Percentiles rank a stretch among this genome's conserved stretches.
These are phyloP conservation scores for Mycosphaerelloides madeirae DNA, from an alignment of 2,329 filamentous ascomycete genomes.

Conservation along the genomic window DNA sequence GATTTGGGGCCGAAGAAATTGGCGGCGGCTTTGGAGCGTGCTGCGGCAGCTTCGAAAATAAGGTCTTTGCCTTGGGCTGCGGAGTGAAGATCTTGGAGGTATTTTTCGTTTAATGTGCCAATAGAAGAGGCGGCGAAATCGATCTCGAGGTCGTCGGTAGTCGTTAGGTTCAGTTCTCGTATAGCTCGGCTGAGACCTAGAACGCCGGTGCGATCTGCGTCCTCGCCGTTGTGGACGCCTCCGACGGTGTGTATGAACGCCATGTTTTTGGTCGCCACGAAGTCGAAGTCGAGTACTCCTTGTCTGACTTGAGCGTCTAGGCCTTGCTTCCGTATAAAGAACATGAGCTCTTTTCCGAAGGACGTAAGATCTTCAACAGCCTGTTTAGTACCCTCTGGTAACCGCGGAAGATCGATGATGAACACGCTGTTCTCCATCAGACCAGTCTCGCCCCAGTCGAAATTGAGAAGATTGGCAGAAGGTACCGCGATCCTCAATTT, in stretches of 20 bases:
- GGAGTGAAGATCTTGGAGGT: slow-evolving; percentile 58
- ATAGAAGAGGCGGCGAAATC: slow-evolving; percentile 80
- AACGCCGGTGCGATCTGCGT: slow-evolving; percentile 59
- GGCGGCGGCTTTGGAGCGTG: slow-evolving; percentile 18
- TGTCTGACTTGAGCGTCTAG: slow-evolving; percentile 60
- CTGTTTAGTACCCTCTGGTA: slow-evolving; percentile 30
- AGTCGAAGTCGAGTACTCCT: slow-evolving; percentile 76
- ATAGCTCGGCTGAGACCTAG: slow-evolving; percentile 68
- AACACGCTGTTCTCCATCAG: slow-evolving; percentile 87
- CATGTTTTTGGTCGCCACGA: slow-evolving; percentile 63
- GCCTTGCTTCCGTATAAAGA: slow-evolving; percentile 64
- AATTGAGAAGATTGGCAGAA: slow-evolving; percentile 76
- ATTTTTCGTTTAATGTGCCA: slow-evolving; percentile 65
- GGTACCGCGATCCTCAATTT: slow-evolving; percentile 79
- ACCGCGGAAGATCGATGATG: slow-evolving; percentile 79
- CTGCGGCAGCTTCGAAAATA: slow-evolving; percentile 17
- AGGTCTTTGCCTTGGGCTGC: slow-evolving; percentile 50
- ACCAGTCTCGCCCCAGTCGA: slow-evolving; percentile 85
- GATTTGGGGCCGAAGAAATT: slow-evolving; percentile 23
- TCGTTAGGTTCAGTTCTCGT: slow-evolving; percentile 54
- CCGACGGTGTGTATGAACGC: slow-evolving; percentile 78
- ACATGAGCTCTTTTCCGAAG: slow-evolving; percentile 63
- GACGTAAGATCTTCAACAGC: slow-evolving; percentile 36
- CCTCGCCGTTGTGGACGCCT: slow-evolving; percentile 32
- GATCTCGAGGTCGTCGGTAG: slow-evolving; percentile 22